Conservation (phyloP, 2,329 filamentous ascomycete genomes). For the Cladosporium sp. region DNA sequence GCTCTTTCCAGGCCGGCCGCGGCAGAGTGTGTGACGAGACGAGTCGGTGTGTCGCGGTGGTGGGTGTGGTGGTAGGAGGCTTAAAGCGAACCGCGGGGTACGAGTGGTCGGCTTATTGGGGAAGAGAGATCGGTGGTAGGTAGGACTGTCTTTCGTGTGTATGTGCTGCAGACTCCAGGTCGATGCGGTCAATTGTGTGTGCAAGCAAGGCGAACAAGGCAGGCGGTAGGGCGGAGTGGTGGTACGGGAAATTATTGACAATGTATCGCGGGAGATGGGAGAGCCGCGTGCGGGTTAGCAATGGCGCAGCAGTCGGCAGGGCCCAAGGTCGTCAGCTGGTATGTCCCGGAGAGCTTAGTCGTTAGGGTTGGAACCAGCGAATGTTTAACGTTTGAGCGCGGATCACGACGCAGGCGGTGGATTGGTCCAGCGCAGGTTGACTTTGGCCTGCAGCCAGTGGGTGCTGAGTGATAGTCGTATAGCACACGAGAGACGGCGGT, state of each 20-base stretch:
- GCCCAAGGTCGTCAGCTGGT: conserved; percentile 14
- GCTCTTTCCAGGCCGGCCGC: conserved; percentile 2
- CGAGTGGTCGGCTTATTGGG: neutral
- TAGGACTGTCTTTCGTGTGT: neutral
- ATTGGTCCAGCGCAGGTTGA: conserved; percentile 12
- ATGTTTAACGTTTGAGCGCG: conserved; percentile 10
- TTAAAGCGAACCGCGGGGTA: neutral
- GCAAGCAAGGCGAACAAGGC: neutral
- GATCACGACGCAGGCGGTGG: conserved; percentile 9
- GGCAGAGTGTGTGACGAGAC: neutral
- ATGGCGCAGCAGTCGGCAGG: conserved; percentile 9
- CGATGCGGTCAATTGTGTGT: neutral
- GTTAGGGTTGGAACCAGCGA: conserved; percentile 10
- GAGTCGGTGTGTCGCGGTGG: conserved; percentile 4
- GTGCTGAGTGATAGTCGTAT: no score
- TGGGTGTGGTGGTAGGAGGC: neutral
- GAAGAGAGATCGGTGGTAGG: neutral
- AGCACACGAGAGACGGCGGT: no score
- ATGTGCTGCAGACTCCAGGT: no score
- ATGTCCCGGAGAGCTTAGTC: conserved; percentile 11
- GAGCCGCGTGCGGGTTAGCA: conserved; percentile 5
- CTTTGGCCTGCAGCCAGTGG: conserved; percentile 10
- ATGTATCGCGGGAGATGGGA: conserved; percentile 5
- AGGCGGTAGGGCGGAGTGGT: neutral
- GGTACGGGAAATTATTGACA: conserved; percentile 6